phyloP scores from a whole-genome alignment of 2,329 filamentous ascomycete species.

The Neofusicoccum laricinum region DNA sequence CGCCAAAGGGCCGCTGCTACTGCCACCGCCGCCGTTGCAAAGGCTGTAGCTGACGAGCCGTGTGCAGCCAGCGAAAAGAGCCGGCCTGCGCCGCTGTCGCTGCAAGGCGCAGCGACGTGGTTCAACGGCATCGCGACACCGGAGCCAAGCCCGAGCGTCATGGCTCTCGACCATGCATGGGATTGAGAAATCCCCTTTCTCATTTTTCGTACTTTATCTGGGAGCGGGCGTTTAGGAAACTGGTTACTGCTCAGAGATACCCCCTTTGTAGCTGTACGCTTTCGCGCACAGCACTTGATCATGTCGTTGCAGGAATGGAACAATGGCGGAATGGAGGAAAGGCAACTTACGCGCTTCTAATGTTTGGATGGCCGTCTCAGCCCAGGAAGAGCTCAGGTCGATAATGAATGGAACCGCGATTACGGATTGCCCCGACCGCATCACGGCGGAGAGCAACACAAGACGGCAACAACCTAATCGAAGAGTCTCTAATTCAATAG shows the following conservation, averaged over 20 bases:
- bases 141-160: conserved; percentile 32
- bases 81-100: conserved; percentile 24
- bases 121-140: conserved; percentile 35
- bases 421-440: neutral
- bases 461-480: neutral
- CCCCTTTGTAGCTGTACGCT: conserved; percentile 17
- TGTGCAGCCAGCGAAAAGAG: conserved; percentile 16
- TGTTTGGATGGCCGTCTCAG: conserved; percentile 8
- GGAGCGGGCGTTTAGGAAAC: conserved; percentile 10
- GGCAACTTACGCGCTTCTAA: neutral
- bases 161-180: conserved; percentile 2
- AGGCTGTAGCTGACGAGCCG: conserved; percentile 17
- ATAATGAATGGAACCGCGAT: neutral
- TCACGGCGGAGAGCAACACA: neutral
- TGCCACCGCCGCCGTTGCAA: conserved; percentile 18
- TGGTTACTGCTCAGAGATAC: conserved; percentile 17
- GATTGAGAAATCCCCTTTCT: neutral
- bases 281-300: conserved; percentile 15
- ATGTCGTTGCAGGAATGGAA: conserved; percentile 10
- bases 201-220: conserved; percentile 5
- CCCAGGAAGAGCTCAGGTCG: neutral
- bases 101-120: conserved; percentile 29
- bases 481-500: conserved; percentile 4
- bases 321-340: neutral
- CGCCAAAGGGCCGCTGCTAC: conserved; percentile 1